Evolutionary conservation across 345 rosid genomes (phyloP).

Genomic region (Mangifera indica): DNA sequence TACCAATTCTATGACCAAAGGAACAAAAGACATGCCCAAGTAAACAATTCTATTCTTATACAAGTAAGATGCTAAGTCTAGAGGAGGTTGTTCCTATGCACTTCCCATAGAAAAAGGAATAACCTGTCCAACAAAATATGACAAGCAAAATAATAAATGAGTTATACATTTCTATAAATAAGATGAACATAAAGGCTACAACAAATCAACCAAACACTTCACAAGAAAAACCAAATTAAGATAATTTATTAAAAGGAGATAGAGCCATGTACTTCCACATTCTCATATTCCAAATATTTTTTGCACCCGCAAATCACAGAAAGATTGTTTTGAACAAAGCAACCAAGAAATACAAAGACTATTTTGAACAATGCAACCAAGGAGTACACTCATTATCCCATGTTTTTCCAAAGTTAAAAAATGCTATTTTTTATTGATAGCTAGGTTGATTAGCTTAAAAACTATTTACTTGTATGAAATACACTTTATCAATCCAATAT

Average conservation of each 20-base stretch:
- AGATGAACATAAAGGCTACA: no score
- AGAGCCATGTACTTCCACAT: no score
- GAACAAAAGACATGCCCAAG: constrained; percentile 94
- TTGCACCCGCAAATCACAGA: no score
- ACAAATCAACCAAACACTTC: no score
- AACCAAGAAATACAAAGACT: not conserved
- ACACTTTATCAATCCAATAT: not conserved
- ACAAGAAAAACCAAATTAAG: no score
- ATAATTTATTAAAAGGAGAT: no score
- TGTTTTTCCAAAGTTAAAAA: not conserved
- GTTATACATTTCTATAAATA: not conserved
- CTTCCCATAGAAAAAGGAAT: constrained; percentile 72
- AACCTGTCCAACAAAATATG: constrained; percentile 58
- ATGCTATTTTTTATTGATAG: not conserved
- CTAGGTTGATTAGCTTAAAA: not conserved
- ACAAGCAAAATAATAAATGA: not conserved
- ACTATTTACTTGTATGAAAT: not conserved
- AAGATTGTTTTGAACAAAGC: no score
- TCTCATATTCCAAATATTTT: no score
- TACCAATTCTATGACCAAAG: constrained; percentile 80
- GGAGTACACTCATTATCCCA: not conserved
- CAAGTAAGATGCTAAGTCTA: constrained; percentile 82
- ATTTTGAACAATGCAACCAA: constrained; percentile 1
- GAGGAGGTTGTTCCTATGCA: constrained; percentile 91
- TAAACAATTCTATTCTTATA: constrained; percentile 81